phyloP scores from a whole-genome alignment of 2,329 filamentous ascomycete genomes.

The Juglanconis sp. region DNA sequence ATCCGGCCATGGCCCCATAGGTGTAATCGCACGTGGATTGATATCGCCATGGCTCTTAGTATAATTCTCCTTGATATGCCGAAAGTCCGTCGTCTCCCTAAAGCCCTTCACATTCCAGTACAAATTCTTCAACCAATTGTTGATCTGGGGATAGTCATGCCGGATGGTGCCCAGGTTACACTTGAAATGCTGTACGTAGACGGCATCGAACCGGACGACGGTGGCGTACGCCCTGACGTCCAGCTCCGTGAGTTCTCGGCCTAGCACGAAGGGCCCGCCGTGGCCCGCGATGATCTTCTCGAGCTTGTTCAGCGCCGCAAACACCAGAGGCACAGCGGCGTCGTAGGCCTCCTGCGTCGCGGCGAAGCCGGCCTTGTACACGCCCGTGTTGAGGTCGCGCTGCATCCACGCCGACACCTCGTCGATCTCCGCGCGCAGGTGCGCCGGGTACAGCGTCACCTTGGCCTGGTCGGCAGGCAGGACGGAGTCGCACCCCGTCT shows the following conservation, averaged over 20 bases:
- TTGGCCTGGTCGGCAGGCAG: slow-evolving; percentile 37
- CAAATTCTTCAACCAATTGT: slow-evolving; percentile 58
- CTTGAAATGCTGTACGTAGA: slow-evolving; percentile 67
- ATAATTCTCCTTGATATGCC: slow-evolving; percentile 65
- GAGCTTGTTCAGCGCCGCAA: slow-evolving; percentile 57
- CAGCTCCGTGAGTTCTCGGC: slow-evolving; percentile 53
- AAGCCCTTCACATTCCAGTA: slow-evolving; percentile 57
- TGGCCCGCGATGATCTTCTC: slow-evolving; percentile 40
- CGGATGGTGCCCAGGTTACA: slow-evolving; percentile 60
- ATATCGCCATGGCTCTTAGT: slow-evolving; percentile 58
- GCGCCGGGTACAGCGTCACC: slow-evolving; percentile 51
- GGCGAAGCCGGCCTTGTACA: slow-evolving; percentile 62
- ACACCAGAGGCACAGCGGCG: slow-evolving; percentile 50
- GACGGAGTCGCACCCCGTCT: slow-evolving; percentile 51
- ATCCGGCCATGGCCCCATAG: slow-evolving; percentile 57
- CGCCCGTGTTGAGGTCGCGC: slow-evolving; percentile 53
- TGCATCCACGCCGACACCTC: slow-evolving; percentile 51
- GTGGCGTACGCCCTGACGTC: slow-evolving; percentile 58
- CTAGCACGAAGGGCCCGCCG: slow-evolving; percentile 53
- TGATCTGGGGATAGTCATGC: slow-evolving; percentile 56
- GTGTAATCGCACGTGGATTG: slow-evolving; percentile 61
- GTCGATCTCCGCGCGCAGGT: slow-evolving; percentile 49
- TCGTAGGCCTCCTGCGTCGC: slow-evolving; percentile 53
- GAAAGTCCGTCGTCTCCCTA: slow-evolving; percentile 59
- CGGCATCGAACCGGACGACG: slow-evolving; percentile 56